phyloP scores from a whole-genome alignment of 805 yeast species.

The Kodamaea neixiangensis region DNA sequence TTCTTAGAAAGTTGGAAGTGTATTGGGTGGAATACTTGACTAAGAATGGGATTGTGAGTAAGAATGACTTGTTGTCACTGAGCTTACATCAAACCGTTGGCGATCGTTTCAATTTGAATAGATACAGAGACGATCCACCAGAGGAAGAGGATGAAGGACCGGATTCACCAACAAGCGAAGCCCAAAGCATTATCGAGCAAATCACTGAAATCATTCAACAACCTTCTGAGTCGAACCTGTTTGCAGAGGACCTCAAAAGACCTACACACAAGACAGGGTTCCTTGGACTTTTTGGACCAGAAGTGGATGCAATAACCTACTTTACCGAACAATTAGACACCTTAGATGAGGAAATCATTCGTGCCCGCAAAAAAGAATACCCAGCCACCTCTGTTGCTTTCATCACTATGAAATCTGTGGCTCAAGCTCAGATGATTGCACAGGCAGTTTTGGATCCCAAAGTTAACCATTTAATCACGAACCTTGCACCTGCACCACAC shows the following conservation, averaged over 20 bases:
- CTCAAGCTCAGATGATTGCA: slow-evolving; percentile 94
- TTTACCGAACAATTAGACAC: slow-evolving; percentile 67
- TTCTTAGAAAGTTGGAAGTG: slow-evolving; percentile 62
- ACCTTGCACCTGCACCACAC: slow-evolving; percentile 93
- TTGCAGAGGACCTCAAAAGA: slow-evolving; percentile 32
- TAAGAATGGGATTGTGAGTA: slow-evolving; percentile 29
- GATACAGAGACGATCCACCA: slow-evolving; percentile 17
- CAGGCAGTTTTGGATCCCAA: slow-evolving; percentile 93
- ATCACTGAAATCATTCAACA: slow-evolving; percentile 26
- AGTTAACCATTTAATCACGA: slow-evolving; percentile 77
- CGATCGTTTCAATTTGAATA: slow-evolving; percentile 26
- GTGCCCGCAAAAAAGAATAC: slow-evolving; percentile 67
- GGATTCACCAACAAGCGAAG: slow-evolving; percentile 7
- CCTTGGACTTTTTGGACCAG: slow-evolving; percentile 63
- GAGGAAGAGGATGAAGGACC: slow-evolving; percentile 2
- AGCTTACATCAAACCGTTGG: slow-evolving; percentile 30
- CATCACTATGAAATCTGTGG: slow-evolving; percentile 92
- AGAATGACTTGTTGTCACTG: slow-evolving; percentile 29
- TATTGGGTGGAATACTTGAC: slow-evolving; percentile 71
- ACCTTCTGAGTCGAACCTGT: slow-evolving; percentile 9
- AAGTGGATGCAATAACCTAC: slow-evolving; percentile 80
- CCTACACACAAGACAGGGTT: slow-evolving; percentile 65
- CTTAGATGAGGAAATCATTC: slow-evolving; percentile 67
- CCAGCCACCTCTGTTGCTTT: slow-evolving; percentile 90
- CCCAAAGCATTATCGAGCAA: slow-evolving; percentile 24